Percentiles rank a stretch among this genome's conserved stretches.
phyloP scores from a whole-genome alignment of 2,329 filamentous ascomycete species.

The Verticillium nubilum region DNA sequence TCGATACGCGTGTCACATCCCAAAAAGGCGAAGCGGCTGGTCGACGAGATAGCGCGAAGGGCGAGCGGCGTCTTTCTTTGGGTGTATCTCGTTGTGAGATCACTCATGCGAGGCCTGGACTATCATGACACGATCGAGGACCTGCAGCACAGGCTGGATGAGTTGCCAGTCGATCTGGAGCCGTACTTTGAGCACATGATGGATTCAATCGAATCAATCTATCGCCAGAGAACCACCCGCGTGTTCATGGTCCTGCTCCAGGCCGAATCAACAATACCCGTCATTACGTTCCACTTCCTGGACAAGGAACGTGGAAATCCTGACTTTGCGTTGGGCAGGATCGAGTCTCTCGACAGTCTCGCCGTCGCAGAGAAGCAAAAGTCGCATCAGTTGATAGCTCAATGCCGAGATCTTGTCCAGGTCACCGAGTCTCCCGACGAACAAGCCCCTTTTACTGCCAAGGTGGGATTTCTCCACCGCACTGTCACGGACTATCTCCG shows the following conservation, averaged over 20 bases:
- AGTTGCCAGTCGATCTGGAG: slow-evolving; percentile 7
- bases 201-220: not conserved
- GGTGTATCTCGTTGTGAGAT: slow-evolving; percentile 17
- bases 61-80: slow-evolving; percentile 28
- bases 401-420: not conserved
- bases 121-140: slow-evolving; percentile 3
- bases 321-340: not conserved
- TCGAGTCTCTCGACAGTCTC: not conserved
- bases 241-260: not conserved
- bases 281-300: not conserved
- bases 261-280: not conserved
- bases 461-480: slow-evolving; percentile 9
- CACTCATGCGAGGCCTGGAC: slow-evolving; percentile 11
- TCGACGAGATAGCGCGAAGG: slow-evolving; percentile 12
- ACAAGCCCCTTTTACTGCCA: not conserved
- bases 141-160: slow-evolving; percentile 1
- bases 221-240: not conserved
- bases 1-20: not conserved
- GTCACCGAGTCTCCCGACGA: not conserved
- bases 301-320: not conserved
- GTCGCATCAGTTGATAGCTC: not conserved
- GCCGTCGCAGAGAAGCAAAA: not conserved
- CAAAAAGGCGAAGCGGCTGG: slow-evolving; percentile 9
- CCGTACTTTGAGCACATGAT: slow-evolving; percentile 9
- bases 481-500: slow-evolving; percentile 9